A percentile compares a stretch with the other conserved stretches of the same genome.
phyloP scores from a whole-genome alignment of 495 filamentous ascomycete genomes.

The Rusavskia elegans region DNA sequence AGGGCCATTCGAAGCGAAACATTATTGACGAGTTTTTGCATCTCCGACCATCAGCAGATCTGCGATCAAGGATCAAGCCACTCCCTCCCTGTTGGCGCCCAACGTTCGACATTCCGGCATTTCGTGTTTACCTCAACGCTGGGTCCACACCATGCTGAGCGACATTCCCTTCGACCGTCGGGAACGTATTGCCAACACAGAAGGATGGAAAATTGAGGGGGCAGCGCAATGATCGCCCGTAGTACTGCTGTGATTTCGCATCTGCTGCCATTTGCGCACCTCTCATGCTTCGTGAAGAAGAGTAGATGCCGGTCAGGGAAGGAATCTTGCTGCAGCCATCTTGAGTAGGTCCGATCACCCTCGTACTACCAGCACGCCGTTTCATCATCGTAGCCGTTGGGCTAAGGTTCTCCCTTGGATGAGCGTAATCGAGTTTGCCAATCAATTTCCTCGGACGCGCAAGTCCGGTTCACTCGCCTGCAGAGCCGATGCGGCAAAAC shows the following conservation, averaged over 20 bases:
- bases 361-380: neutral
- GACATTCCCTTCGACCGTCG: neutral
- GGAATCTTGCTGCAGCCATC: neutral
- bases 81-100: neutral
- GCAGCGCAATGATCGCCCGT: neutral
- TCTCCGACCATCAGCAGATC: neutral
- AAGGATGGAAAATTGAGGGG: neutral
- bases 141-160: neutral
- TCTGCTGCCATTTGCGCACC: neutral
- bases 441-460: neutral
- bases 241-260: neutral
- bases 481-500: neutral
- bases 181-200: neutral
- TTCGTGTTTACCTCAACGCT: neutral
- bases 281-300: neutral
- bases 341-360: neutral
- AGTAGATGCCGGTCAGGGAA: neutral
- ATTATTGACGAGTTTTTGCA: too few relatives aligned
- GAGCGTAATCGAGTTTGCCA: neutral
- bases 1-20: too few relatives aligned
- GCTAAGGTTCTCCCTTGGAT: neutral
- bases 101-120: neutral
- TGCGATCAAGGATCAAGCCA: too few relatives aligned
- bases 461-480: neutral
- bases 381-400: neutral